Evolutionary conservation across 345 rosid species (phyloP), one percentile per base, ranked within the genome.

Genomic region (Capsella bursapastoris): DNA sequence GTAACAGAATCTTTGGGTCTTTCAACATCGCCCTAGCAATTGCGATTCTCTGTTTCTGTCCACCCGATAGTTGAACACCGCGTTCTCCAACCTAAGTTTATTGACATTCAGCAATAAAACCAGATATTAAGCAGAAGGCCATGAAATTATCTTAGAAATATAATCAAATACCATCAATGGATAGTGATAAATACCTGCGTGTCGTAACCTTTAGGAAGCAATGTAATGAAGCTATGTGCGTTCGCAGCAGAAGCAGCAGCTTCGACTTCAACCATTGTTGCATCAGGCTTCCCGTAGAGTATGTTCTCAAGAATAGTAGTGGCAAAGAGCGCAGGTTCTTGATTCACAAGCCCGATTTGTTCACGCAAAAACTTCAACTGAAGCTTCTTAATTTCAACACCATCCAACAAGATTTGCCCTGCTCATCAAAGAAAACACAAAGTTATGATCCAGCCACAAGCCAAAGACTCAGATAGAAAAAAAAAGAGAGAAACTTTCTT

Each of bases 21-120:
- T 95, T 95, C 77, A 95, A 66, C 98, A 95, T 92, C 1, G 99
- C 99, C 72, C 99, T 86, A n/a, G 98, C 97, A 32, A 95, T 95
- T 32, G 99, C 99, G 1, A 95, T 95, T 76, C 99, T 88, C 82
- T 95, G 99, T 71, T 92, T 95, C 78, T 95, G 98, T 41, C 99
- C 99, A 75, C 99, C 99, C 5, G 99, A 95, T 31, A 95, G 89
- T 74, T 95, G 99, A 65, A 92, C 87, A 41, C 99, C 99, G 10
- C 99, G 86, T 81, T 92, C 99, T 81, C 98, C 99, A 61, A 89
- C 99, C 97, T 94, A 78, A 44, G 57, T 18, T 49, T 13, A 40
- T 7, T 12, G 35, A 77, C 15, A 75, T 14, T n/a, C 51, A 69
- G 25, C 18, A 64, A 13, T 1, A 43, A 43, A 12, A 43, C 41